phyloP scores from a whole-genome alignment of 2,329 filamentous ascomycete genomes.

The Cercospora zeina region DNA sequence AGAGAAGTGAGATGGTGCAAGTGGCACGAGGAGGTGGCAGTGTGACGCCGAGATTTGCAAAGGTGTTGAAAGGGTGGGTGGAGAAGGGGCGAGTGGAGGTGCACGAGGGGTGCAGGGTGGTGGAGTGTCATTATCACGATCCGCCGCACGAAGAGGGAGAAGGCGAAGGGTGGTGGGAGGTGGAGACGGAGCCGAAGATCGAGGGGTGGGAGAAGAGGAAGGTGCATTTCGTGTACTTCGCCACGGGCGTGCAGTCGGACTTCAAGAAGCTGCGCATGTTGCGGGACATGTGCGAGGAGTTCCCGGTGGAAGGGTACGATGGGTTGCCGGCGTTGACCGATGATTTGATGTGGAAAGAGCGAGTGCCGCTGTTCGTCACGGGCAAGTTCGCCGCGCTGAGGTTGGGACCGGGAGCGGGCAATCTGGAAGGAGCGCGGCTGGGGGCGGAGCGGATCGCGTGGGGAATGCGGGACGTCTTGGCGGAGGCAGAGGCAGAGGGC shows the following conservation, averaged over 20 bases:
- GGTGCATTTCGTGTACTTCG: slow-evolving; percentile 71
- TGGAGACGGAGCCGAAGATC: slow-evolving; percentile 57
- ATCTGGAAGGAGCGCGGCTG: slow-evolving; percentile 70
- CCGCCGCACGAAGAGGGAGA: not conserved
- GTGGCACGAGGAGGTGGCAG: slow-evolving; percentile 73
- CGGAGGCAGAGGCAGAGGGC: slow-evolving; percentile 30
- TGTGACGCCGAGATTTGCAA: slow-evolving; percentile 68
- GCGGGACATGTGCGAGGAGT: slow-evolving; percentile 57
- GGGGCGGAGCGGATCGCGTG: slow-evolving; percentile 73
- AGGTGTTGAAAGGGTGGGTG: slow-evolving; percentile 64
- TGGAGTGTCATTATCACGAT: not conserved
- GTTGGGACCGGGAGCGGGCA: slow-evolving; percentile 70
- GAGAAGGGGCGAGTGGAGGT: slow-evolving; percentile 56
- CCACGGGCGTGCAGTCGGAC: slow-evolving; percentile 69
- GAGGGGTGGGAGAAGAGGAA: slow-evolving; percentile 45
- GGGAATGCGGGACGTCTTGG: slow-evolving; percentile 60
- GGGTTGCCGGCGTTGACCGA: slow-evolving; percentile 73
- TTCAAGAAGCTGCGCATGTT: slow-evolving; percentile 63
- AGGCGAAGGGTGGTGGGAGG: slow-evolving; percentile 51
- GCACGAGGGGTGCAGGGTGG: slow-evolving; percentile 35
- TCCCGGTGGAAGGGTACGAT: slow-evolving; percentile 63
- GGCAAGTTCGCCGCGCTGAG: slow-evolving; percentile 67
- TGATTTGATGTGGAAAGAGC: slow-evolving; percentile 71
- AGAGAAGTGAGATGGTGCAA: slow-evolving; percentile 66
- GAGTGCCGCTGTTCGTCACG: slow-evolving; percentile 71